Conservation (phyloP, 495 filamentous ascomycete genomes). For the Neurospora sp. region DNA sequence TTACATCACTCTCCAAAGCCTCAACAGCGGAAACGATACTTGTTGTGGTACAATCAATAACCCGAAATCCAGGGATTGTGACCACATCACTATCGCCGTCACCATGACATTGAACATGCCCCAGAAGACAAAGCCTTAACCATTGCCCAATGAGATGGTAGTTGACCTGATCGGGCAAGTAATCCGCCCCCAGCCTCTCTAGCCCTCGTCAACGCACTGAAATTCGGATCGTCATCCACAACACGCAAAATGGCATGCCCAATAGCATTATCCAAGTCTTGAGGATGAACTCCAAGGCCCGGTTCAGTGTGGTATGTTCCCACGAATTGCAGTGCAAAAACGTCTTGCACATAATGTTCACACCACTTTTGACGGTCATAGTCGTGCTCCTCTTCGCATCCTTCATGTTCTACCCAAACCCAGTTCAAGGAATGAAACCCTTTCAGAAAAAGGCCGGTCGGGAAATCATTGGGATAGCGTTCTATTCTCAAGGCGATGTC, state of each 20-base stretch:
- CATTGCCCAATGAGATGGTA: neutral
- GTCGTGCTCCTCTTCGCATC: too few relatives aligned
- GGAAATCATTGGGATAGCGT: too few relatives aligned
- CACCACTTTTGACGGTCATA: too few relatives aligned
- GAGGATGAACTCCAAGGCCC: too few relatives aligned
- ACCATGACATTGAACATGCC: neutral
- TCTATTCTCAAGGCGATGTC: neutral
- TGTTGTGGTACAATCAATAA: neutral
- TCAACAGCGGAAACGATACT: neutral
- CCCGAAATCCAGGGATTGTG: neutral
- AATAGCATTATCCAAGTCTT: too few relatives aligned
- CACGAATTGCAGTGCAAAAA: too few relatives aligned
- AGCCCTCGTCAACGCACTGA: neutral
- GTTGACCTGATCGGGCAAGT: neutral
- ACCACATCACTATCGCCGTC: neutral
- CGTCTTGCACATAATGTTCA: neutral
- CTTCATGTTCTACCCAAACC: too few relatives aligned
- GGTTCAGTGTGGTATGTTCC: too few relatives aligned
- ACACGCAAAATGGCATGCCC: too few relatives aligned
- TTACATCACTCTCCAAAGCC: neutral
- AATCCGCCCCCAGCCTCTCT: neutral
- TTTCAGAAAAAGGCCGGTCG: fast-evolving
- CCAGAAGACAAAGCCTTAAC: neutral
- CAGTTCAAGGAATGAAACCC: neutral
- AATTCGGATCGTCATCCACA: too few relatives aligned